These are phyloP conservation scores for Calocybe cyanea DNA, from an alignment of 768 basidiomycete species.

Conservation along the genomic window DNA sequence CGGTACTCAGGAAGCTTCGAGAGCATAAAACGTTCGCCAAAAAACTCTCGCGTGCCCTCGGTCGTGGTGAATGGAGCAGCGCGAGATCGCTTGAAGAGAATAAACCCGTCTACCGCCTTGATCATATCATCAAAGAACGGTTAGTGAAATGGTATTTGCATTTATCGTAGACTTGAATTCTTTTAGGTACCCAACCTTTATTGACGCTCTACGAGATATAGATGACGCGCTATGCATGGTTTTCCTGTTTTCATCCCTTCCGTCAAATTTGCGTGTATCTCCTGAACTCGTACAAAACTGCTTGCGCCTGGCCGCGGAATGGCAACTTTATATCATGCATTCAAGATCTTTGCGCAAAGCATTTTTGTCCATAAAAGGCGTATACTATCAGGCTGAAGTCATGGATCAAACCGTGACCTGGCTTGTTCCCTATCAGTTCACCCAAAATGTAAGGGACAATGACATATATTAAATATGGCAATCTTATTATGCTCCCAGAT, in stretches of 20 bases:
- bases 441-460: constrained; percentile 68
- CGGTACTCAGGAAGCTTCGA: constrained; percentile 85
- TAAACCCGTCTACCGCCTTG: constrained; percentile 86
- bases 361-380: constrained; percentile 95
- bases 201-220: constrained; percentile 92
- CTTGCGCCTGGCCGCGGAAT: constrained; percentile 85
- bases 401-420: constrained; percentile 92
- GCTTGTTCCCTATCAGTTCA: constrained; percentile 97
- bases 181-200: constrained; percentile 90
- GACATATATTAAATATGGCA: constrained; percentile 7
- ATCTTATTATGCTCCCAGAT: constrained; percentile 46
- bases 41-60: constrained; percentile 89
- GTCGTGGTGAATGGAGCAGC: constrained; percentile 90
- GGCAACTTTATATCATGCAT: constrained; percentile 95
- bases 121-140: constrained; percentile 98
- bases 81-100: constrained; percentile 93
- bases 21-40: constrained; percentile 99
- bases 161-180: constrained; percentile 1
- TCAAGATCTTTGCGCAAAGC: constrained; percentile 80
- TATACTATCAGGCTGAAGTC: constrained; percentile 96
- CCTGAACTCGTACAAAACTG: constrained; percentile 88
- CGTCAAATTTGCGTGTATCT: constrained; percentile 79
- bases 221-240: constrained; percentile 97
- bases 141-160: constrained; percentile 29
- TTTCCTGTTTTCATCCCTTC: constrained; percentile 88